Evolutionary conservation across 805 yeast species (phyloP), one percentile per base, ranked within the genome.

Genomic region (Candida dajiaensis): DNA sequence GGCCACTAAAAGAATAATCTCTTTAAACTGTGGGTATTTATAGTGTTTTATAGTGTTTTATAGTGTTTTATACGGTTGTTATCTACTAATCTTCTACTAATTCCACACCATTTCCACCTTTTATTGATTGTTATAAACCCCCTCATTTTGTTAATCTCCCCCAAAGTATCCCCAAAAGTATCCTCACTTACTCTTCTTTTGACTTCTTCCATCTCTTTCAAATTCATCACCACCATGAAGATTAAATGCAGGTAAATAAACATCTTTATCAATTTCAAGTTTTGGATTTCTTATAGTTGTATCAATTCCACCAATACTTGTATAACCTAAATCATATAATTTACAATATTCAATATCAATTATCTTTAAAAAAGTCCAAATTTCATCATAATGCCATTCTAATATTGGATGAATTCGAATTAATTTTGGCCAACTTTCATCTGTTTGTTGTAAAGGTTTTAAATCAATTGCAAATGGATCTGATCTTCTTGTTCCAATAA

Each of bases 371-470:
- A 92, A 90, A 53, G 79, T 78, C 99, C 99, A 94, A 3, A 94
- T 73, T 47, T 89, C 87, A 19, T 76, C 74, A 54, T 87, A 85
- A 37, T 77, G 77, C 98, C 98, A 94, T 46, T 86, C 86, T 38
- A 94, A 71, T 7, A 94, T 80, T 0, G 99, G 98, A 58, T 90
- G 95, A 5, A 90, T 70, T 42, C 99, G 67, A 51, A 83, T 66
- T 60, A 94, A 92, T 23, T 72, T 68, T 5, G 99, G 99, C 98
- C 98, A 94, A 48, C 89, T 81, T 48, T 81, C 83, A 59, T 92
- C 97, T 0, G 99, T 94, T 36, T 59, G 65, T 59, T 89, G 95
- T 44, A 87, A 75, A 40, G 76, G 72, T 23, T 68, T 50, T 40
- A 92, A 68, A 19, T 68, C 54, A 2, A 68, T 70, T 0, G 96